These are phyloP conservation scores for Trichoderma polysporum DNA, from an alignment of 2,329 filamentous ascomycete genomes.

Conservation along the genomic window DNA sequence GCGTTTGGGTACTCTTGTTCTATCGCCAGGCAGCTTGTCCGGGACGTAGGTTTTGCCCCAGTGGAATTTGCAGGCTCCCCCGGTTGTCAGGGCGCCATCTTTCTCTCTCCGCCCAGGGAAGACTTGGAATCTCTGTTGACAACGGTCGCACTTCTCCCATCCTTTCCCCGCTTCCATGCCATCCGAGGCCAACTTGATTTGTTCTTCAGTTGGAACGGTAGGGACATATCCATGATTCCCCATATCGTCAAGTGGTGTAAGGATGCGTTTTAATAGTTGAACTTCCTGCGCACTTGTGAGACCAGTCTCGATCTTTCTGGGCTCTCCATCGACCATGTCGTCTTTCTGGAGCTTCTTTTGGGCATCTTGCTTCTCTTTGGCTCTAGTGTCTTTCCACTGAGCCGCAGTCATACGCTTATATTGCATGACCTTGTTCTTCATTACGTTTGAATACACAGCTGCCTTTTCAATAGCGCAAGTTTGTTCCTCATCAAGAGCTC, in stretches of 20 bases:
- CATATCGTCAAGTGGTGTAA: conserved; percentile 64
- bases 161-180: conserved; percentile 67
- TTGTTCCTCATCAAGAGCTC: conserved; percentile 77
- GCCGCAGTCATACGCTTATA: conserved; percentile 72
- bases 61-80: conserved; percentile 79
- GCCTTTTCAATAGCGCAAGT: conserved; percentile 65
- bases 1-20: conserved; percentile 56
- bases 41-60: conserved; percentile 69
- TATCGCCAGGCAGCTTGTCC: conserved; percentile 55
- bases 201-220: conserved; percentile 60
- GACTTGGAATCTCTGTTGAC: conserved; percentile 81
- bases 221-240: conserved; percentile 74
- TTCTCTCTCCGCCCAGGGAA: conserved; percentile 79
- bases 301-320: conserved; percentile 65
- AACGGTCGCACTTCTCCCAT: conserved; percentile 89
- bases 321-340: conserved; percentile 33
- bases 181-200: conserved; percentile 64
- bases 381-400: conserved; percentile 68
- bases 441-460: conserved; percentile 75
- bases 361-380: conserved; percentile 40
- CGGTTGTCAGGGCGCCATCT: conserved; percentile 73
- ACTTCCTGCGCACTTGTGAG: conserved; percentile 68
- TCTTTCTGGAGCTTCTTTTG: conserved; percentile 33
- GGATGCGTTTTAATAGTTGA: conserved; percentile 58
- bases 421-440: conserved; percentile 76